phyloP scores from a whole-genome alignment of 139 green algal species.

The Tetradesmus lagerheimii region DNA sequence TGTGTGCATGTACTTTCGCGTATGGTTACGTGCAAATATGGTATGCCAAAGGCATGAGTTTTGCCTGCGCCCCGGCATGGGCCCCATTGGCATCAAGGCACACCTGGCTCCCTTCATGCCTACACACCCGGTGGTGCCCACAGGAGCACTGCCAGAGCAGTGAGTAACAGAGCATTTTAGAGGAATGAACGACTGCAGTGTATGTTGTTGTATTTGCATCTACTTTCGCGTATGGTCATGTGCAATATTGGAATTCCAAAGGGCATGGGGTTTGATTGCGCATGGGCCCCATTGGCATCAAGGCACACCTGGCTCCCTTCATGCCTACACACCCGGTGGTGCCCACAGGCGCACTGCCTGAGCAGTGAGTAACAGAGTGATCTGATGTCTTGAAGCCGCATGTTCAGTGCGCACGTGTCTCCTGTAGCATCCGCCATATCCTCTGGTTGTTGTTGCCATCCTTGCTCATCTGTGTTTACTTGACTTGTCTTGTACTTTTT shows the following conservation, averaged over 20 bases:
- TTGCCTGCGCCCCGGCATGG: slow-evolving; percentile 71
- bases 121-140: slow-evolving; percentile 92
- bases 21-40: too few species aligned
- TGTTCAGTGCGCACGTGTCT: too few species aligned
- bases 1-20: background rate
- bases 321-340: slow-evolving; percentile 95
- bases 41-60: background rate
- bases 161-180: slow-evolving; percentile 7
- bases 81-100: slow-evolving; percentile 91
- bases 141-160: slow-evolving; percentile 75
- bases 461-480: too few species aligned
- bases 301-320: slow-evolving; percentile 97
- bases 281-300: slow-evolving; percentile 89
- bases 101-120: slow-evolving; percentile 98
- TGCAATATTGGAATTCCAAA: too few species aligned
- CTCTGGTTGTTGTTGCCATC: too few species aligned
- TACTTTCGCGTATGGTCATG: background rate
- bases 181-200: too few species aligned
- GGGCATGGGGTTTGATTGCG: slow-evolving; percentile 30
- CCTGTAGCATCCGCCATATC: too few species aligned
- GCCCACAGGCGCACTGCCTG: slow-evolving; percentile 83
- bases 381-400: too few species aligned
- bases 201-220: background rate
- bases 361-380: slow-evolving; percentile 42
- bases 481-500: too few species aligned